Evolutionary conservation across 805 yeast genomes (phyloP), one percentile per base, ranked within the genome.

Genomic region (Saturnispora hagleri): DNA sequence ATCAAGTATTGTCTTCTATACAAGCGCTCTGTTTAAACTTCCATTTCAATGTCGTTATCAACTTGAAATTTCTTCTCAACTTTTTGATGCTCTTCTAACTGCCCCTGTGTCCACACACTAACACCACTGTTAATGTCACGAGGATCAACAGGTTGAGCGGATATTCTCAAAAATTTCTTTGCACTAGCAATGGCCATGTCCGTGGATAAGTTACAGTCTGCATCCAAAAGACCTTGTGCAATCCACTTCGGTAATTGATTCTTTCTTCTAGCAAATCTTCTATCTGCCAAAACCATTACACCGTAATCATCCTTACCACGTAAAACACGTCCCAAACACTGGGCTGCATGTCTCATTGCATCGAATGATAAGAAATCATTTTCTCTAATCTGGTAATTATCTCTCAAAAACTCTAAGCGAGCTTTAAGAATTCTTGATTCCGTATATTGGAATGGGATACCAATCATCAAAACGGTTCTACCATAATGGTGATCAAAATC

Each of bases 281-380:
- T 75, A 66, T 93, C 99, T 0, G 99, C 99, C 55, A 93, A 70
- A 43, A 93, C 97, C 99, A 93, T 93, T 59, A 93, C 86, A 56
- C 99, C 99, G 67, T 93, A 93, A 72, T 93, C 99, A 64, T 93
- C 97, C 66, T 93, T 93, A 58, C 99, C 99, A 72, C 99, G 80
- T 56, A 93, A 72, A 51, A 93, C 99, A 64, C 99, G 81, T 10
- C 99, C 99, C 62, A 93, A 70, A 69, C 99, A 93, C 68, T 93
- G 99, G 0, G 99, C 98, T 4, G 98, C 99, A 70, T 93, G 99
- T 64, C 99, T 81, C 99, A 93, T 93, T 13, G 99, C 99, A 69
- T 93, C 99, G 74, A 93, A 93, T 10, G 98, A 90, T 38, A 93
- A 66, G 64, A 93, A 93, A 62, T 93, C 99, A 63, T 88, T 89